Evolutionary conservation across 1,284 basidiomycete species (phyloP).

Genomic region (Coniophora puteana): DNA sequence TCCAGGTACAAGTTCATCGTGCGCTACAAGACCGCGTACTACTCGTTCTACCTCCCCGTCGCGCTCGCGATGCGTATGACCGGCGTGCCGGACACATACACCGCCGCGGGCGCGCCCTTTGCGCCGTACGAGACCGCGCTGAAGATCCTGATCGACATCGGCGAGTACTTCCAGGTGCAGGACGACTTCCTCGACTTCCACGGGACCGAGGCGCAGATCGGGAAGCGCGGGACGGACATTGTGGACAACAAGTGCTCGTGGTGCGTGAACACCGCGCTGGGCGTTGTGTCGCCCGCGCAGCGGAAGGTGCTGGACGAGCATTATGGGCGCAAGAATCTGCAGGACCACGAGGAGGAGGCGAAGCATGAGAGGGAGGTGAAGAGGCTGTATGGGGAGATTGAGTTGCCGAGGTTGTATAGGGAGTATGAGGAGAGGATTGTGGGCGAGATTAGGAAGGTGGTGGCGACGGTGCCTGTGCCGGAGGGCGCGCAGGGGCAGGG

Average conservation of each 20-base stretch:
- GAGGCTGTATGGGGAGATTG: slow-evolving; percentile 62
- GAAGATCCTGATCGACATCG: slow-evolving; percentile 87
- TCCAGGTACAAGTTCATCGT: slow-evolving; percentile 89
- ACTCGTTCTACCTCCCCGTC: slow-evolving; percentile 98
- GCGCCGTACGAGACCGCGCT: slow-evolving; percentile 78
- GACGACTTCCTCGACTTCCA: slow-evolving; percentile 97
- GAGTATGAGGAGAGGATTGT: slow-evolving; percentile 70
- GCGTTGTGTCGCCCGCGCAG: slow-evolving; percentile 52
- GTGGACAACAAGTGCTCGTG: slow-evolving; percentile 99
- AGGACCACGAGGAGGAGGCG: slow-evolving; percentile 33
- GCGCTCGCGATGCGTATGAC: slow-evolving; percentile 88
- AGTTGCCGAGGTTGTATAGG: slow-evolving; percentile 56
- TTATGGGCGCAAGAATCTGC: slow-evolving; percentile 92
- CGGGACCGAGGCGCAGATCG: slow-evolving; percentile 88
- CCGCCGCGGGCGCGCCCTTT: slow-evolving; percentile 29
- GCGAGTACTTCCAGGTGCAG: slow-evolving; percentile 99
- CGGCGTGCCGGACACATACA: slow-evolving; percentile 60
- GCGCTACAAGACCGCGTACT: slow-evolving; percentile 97
- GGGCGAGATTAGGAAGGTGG: slow-evolving; percentile 51
- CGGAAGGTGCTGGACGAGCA: slow-evolving; percentile 66
- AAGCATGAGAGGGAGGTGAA: slow-evolving; percentile 65
- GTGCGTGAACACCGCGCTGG: slow-evolving; percentile 90
- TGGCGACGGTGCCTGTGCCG: slow-evolving; percentile 55
- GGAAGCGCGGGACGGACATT: slow-evolving; percentile 98
- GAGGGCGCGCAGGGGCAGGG: slow-evolving; percentile 22